These are phyloP conservation scores for Suhomyces maxii DNA, from an alignment of 1,139 yeast species.

Conservation along the genomic window DNA sequence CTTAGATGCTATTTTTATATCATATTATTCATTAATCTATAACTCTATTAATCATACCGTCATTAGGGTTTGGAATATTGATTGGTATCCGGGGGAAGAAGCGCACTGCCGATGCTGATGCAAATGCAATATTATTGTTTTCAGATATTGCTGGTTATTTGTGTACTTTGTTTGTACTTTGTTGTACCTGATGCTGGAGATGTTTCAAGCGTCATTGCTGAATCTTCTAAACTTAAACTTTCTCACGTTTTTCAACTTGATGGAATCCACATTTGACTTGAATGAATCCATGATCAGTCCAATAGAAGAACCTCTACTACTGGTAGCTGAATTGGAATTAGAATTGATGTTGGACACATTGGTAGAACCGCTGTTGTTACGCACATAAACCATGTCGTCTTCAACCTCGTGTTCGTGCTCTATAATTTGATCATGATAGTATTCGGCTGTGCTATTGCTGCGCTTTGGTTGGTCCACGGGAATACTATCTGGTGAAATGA, in stretches of 20 bases:
- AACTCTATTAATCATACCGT: neutral
- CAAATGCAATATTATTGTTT: neutral
- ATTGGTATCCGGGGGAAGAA: no score
- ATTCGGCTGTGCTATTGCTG: slow-evolving; percentile 4
- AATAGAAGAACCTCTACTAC: slow-evolving; percentile 21
- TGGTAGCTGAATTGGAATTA: slow-evolving; percentile 11
- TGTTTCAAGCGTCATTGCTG: slow-evolving; percentile 14
- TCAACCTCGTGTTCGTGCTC: slow-evolving; percentile 5
- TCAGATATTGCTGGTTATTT: neutral
- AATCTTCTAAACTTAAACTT: slow-evolving; percentile 22
- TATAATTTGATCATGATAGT: slow-evolving; percentile 2
- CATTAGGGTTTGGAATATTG: neutral
- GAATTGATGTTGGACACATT: slow-evolving; percentile 2
- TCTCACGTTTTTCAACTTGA: slow-evolving; percentile 21
- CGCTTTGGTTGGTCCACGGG: slow-evolving; percentile 2
- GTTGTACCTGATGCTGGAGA: neutral
- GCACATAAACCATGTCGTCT: slow-evolving; percentile 5
- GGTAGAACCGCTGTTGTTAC: slow-evolving; percentile 11
- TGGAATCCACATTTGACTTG: slow-evolving; percentile 20
- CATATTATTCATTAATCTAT: neutral
- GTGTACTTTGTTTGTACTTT: neutral
- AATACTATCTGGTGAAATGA: slow-evolving; percentile 11
- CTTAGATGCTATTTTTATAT: no score
- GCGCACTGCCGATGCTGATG: no score
- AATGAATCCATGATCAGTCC: slow-evolving; percentile 25